Evolutionary conservation across 805 yeast species (phyloP), one percentile per base, ranked within the genome.

Genomic region (Cyberlindnera maclurae): DNA sequence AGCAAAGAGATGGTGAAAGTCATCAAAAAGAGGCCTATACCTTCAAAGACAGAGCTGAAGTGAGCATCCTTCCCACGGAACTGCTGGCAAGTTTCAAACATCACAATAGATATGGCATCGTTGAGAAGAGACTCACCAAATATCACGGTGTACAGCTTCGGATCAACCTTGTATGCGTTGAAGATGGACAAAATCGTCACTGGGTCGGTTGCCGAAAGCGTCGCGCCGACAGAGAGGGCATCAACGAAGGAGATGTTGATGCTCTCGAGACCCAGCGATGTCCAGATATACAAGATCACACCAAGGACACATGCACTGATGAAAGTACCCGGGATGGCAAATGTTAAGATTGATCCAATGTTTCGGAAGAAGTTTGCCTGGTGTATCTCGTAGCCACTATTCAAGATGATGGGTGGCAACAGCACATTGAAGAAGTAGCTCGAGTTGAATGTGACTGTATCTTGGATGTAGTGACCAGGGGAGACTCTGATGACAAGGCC

Each of bases 61-160:
- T 77, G 74, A 1, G 90, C 83, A 17, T 75, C 73, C 49, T 84
- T 81, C 33, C 95, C 97, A 53, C 89, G 94, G 61, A 93, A 87
- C 63, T 88, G 86, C 60, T 88, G 97, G 56, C 97, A 89, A 0
- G 99, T 93, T 65, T 93, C 98, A 65, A 93, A 93, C 95, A 93
- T 90, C 51, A 93, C 99, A 58, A 93, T 93, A 48, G 97, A 88
- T 43, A 93, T 94, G 28, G 99, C 99, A 66, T 93, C 99, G 59
- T 93, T 93, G 46, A 93, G 67, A 42, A 93, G 67, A 4, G 96
- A 85, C 63, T 93, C 99, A 36, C 99, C 99, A 60, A 93, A 90
- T 46, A 93, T 94, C 45, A 93, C 88, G 18, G 98, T 94, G 65
- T 94, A 93, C 34, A 93, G 69, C 61, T 94, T 93, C 10, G 98